Conservation (phyloP, 2,329 filamentous ascomycete species). For the Cordyceps militaris region DNA sequence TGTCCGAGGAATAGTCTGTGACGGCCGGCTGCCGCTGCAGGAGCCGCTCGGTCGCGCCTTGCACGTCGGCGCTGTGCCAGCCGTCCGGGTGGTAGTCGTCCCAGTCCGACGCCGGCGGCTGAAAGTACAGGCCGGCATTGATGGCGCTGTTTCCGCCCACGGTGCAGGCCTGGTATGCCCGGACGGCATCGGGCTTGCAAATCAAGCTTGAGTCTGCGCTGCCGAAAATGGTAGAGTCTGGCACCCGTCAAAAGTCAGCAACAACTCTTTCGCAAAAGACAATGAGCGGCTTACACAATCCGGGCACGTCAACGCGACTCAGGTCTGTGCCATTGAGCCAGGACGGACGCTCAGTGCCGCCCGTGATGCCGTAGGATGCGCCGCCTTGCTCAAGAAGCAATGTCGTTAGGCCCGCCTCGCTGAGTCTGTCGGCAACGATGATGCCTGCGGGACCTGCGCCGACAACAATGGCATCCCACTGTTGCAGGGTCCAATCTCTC, state of each 20-base stretch:
- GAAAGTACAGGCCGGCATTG: slow-evolving; percentile 47
- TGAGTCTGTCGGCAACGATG: slow-evolving; percentile 43
- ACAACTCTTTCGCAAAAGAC: background rate
- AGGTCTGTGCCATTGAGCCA: slow-evolving; percentile 42
- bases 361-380: slow-evolving; percentile 41
- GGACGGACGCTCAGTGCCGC: slow-evolving; percentile 37
- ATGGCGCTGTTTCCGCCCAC: slow-evolving; percentile 46
- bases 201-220: slow-evolving; percentile 30
- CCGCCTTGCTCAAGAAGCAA: slow-evolving; percentile 46
- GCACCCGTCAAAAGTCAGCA: background rate
- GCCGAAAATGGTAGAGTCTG: slow-evolving; percentile 42
- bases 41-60: slow-evolving; percentile 37
- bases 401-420: slow-evolving; percentile 44
- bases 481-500: slow-evolving; percentile 14
- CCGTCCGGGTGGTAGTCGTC: slow-evolving; percentile 41
- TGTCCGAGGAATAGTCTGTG: slow-evolving; percentile 37
- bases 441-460: slow-evolving; percentile 47
- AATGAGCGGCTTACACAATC: slow-evolving; percentile 31
- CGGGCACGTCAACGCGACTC: slow-evolving; percentile 46
- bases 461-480: slow-evolving; percentile 32
- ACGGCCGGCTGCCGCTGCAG: slow-evolving; percentile 37
- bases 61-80: slow-evolving; percentile 45
- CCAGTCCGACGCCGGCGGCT: slow-evolving; percentile 46
- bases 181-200: slow-evolving; percentile 32
- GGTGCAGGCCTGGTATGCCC: slow-evolving; percentile 42